Base-by-base conservation (phyloP, 176 grass and related monocot species). In the Avena atlantica region DNA sequence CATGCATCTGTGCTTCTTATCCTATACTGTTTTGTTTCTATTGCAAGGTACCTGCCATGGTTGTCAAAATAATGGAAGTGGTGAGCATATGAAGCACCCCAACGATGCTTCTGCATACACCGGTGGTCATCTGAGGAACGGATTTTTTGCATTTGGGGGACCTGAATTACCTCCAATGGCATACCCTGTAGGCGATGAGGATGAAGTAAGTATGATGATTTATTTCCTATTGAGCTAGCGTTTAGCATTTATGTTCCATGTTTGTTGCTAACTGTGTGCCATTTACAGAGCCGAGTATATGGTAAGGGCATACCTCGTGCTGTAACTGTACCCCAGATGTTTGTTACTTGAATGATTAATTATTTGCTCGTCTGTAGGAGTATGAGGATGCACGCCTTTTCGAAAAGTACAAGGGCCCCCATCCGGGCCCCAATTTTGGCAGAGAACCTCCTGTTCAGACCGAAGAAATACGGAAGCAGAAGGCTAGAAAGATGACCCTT, bases 31-130 rank as follows among this genome's bases (percentile, higher is more conserved):
- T 66, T 15, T 66, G 12, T 31, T 66, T 66, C 6, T 66, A 66
- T 66, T 66, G 63, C 25, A 31, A 66, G 63, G 25, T 66, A 31
- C 25, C 12, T 66, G 63, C 25, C 25, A 66, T 31, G 63, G 31
- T 74, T 74, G 71, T 50, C 4, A 74, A 25, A 74, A 74, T 74
- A 74, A 74, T 25, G 71, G 44, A 74, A 50, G 71, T 8, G 71
- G n/a, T 8, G 71, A 72, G 40, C 40, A 25, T 49, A 49, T 49
- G 44, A 74, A 50, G 71, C 45, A 74, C 21, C 70, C 70, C 2
- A 74, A 49, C 10, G 42, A 74, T 14, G 9, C 44, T 48, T 48
- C 5, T 48, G 44, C n/a, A 45, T 74, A 50, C 45, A 13, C 44
- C 3, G 44, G 45, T 50, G 45, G 63, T 31, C 63, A 66, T 15